Conservation (phyloP, 2,329 filamentous ascomycete species). For the Diaporthe sp. region DNA sequence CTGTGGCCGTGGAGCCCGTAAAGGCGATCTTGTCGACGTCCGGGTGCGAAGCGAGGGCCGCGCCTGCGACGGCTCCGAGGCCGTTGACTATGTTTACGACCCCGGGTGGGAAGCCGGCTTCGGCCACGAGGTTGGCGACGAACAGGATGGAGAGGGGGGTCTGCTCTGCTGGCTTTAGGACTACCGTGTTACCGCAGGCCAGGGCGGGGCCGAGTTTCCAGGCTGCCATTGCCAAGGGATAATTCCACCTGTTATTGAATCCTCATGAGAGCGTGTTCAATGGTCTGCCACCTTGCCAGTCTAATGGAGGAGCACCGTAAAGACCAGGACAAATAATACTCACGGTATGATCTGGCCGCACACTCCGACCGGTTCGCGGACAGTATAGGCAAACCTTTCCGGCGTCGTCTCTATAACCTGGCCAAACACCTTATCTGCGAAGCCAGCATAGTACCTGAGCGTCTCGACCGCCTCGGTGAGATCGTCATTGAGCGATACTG, state of each 20-base stretch:
- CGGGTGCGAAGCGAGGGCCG: slow-evolving; percentile 74
- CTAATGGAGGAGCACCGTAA: no score
- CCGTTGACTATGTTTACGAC: slow-evolving; percentile 82
- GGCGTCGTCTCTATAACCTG: slow-evolving; percentile 80
- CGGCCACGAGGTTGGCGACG: slow-evolving; percentile 75
- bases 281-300: no score
- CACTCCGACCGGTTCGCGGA: slow-evolving; percentile 83
- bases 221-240: slow-evolving; percentile 81
- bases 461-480: slow-evolving; percentile 63
- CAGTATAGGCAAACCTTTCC: slow-evolving; percentile 81
- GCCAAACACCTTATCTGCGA: slow-evolving; percentile 83
- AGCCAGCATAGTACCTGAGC: slow-evolving; percentile 83
- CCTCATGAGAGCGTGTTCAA: no score
- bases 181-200: slow-evolving; percentile 73
- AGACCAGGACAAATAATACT: no score
- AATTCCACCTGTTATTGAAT: slow-evolving; percentile 83
- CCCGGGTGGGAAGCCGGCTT: slow-evolving; percentile 82
- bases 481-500: slow-evolving; percentile 74
- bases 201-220: slow-evolving; percentile 82
- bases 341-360: slow-evolving; percentile 80
- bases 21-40: slow-evolving; percentile 80
- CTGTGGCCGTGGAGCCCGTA: slow-evolving; percentile 78
- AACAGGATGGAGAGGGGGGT: slow-evolving; percentile 74
- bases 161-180: slow-evolving; percentile 76
- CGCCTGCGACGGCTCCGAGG: slow-evolving; percentile 74